Base-by-base conservation (phyloP, 2,329 filamentous ascomycete species). In the Emergomyces orientalis region DNA sequence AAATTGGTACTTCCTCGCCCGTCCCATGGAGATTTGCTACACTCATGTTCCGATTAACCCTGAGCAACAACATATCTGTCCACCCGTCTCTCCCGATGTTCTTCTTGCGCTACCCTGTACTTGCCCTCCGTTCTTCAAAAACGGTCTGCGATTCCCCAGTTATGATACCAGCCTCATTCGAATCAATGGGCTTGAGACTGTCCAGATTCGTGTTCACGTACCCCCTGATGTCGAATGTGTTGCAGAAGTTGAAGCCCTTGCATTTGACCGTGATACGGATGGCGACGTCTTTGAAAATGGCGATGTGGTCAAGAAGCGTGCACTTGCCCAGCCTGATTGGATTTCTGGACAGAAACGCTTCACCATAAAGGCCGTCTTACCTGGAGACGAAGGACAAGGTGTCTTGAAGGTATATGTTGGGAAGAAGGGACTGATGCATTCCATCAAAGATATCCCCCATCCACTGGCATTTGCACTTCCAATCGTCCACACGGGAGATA, bases 381-480 rank as follows among this genome's bases (percentile, higher is more conserved):
- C 95, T 1, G 89, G 91, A 32, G 93, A 97, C 68, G 93, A 97
- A 76, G 92, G 92, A 14, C 88, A 90, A 51, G 94, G 90, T 51
- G 84, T 88, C 14, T 79, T 99, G 63, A 97, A 95, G 74, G 81
- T 99, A 43, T 99, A 97, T 74, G 93, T 92, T 14, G 94, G 95
- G 64, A 94, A 92, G 75, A 86, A 92, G 66, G 95, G 95, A 0
- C 81, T 99, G 62, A 97, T 97, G 92, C 94, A 97, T 77, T 95
- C 90, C 66, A 93, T 94, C 79, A 94, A 94, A 74, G 90, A 97
- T 73, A 97, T 97, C 62, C 92, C 94, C 8, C 93, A 99, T 72
- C 88, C 92, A 2, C 79, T 99, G 61, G 92, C 93, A 0, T 87
- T 97, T 67, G 86, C 91, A 3, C 78, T 99, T n/a, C 93, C 94